phyloP scores from a whole-genome alignment of 306 rosid genomes.

The Comarum palustre region DNA sequence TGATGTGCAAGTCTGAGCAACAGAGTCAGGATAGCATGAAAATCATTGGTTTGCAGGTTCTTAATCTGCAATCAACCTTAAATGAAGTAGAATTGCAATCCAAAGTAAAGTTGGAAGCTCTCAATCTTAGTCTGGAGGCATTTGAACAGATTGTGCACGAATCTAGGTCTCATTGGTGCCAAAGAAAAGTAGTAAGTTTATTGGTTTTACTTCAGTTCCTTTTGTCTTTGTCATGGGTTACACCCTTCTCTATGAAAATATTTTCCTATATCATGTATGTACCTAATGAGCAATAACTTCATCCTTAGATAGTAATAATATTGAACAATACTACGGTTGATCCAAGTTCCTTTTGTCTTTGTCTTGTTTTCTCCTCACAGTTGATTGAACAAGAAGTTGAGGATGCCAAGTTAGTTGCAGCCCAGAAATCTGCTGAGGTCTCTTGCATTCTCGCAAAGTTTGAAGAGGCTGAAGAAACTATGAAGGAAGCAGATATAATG shows the following conservation, averaged over 20 bases:
- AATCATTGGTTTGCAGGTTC: conserved; percentile 45
- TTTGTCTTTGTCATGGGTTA: conserved; percentile 1
- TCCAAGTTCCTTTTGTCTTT: not conserved
- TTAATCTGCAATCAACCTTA: conserved; percentile 51
- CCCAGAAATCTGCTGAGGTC: conserved; percentile 68
- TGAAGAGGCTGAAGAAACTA: conserved; percentile 77
- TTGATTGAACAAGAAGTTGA: conserved; percentile 67
- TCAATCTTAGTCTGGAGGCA: conserved; percentile 40
- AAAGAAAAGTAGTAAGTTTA: conserved; percentile 56
- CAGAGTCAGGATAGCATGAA: conserved; percentile 49
- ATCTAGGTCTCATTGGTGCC: conserved; percentile 51
- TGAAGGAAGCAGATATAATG: conserved; percentile 75
- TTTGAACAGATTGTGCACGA: conserved; percentile 53
- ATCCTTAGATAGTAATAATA: conserved; percentile 1
- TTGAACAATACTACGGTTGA: not conserved
- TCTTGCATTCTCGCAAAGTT: conserved; percentile 73
- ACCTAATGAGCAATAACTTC: not conserved
- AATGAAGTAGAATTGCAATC: conserved; percentile 56
- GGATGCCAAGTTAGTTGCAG: conserved; percentile 60
- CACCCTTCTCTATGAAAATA: not conserved
- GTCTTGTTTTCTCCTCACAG: conserved; percentile 32
- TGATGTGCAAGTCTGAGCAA: conserved; percentile 52
- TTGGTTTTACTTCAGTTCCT: not conserved
- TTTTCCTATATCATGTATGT: not conserved
- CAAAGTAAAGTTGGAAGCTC: conserved; percentile 50